A percentile compares a stretch with the other conserved stretches of the same genome.
Conservation (phyloP, 1,139 yeast species). For the Pichia sp. region DNA sequence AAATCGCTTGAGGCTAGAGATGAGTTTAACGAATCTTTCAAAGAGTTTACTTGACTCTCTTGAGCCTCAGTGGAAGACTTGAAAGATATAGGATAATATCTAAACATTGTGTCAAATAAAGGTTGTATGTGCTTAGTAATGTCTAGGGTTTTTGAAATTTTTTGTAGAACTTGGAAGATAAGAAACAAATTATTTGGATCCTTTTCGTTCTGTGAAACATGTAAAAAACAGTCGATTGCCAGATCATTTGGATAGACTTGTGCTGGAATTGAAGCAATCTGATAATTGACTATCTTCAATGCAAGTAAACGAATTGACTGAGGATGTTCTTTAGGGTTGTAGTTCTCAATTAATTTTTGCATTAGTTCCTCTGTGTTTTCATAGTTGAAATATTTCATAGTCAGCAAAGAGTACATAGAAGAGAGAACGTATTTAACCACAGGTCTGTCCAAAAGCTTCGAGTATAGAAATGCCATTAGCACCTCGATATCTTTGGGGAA, state of each 20-base stretch:
- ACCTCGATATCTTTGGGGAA: conserved; percentile 64
- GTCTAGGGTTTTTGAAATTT: conserved; percentile 44
- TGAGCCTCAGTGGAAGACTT: conserved; percentile 94
- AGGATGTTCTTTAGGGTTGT: conserved; percentile 57
- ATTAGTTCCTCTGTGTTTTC: conserved; percentile 38
- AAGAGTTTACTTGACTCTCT: conserved; percentile 67
- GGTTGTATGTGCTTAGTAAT: conserved; percentile 48
- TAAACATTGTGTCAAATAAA: conserved; percentile 81
- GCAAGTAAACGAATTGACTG: conserved; percentile 64
- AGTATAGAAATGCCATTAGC: conserved; percentile 57
- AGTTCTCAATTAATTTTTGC: conserved; percentile 39
- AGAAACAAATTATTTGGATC: conserved; percentile 82
- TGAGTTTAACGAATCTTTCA: conserved; percentile 53
- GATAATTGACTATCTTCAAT: conserved; percentile 43
- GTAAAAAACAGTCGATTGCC: conserved; percentile 55
- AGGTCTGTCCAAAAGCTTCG: conserved; percentile 62
- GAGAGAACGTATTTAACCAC: conserved; percentile 49
- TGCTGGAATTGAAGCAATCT: conserved; percentile 1
- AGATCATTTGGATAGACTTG: conserved; percentile 6
- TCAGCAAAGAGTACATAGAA: conserved; percentile 52
- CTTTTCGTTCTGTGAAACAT: conserved; percentile 80
- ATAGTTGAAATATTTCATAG: conserved; percentile 43
- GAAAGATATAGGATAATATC: conserved; percentile 95
- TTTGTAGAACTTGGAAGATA: conserved; percentile 58
- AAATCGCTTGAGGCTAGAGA: conserved; percentile 62